Conservation (phyloP, 2,329 filamentous ascomycete species). For the Orbilia javanica region DNA sequence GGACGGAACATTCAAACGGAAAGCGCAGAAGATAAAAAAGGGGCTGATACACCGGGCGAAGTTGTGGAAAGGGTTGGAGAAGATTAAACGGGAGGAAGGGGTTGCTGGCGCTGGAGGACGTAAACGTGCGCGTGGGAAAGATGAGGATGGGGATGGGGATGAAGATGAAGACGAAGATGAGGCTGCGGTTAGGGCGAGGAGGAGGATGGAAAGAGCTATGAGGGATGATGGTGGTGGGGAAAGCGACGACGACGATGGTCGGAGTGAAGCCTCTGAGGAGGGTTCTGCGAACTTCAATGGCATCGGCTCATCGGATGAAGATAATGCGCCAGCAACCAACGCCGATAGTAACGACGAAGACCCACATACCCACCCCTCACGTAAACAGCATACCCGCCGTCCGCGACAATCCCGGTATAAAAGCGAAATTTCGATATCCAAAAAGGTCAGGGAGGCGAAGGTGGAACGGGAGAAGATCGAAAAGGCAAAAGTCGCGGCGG, state of each 20-base stretch:
- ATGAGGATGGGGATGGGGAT: slow-evolving; percentile 18
- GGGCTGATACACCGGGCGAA: slow-evolving; percentile 92
- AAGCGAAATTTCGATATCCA: slow-evolving; percentile 63
- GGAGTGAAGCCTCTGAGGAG: neutral
- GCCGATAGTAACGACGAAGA: slow-evolving; percentile 42
- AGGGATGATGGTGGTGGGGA: slow-evolving; percentile 59
- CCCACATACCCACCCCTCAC: slow-evolving; percentile 41
- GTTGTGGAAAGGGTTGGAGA: slow-evolving; percentile 90
- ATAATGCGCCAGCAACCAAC: slow-evolving; percentile 25
- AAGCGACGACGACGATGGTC: slow-evolving; percentile 58
- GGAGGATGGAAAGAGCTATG: slow-evolving; percentile 61
- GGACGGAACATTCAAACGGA: slow-evolving; percentile 87
- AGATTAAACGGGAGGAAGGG: slow-evolving; percentile 77
- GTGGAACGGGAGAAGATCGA: slow-evolving; percentile 75
- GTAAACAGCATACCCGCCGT: slow-evolving; percentile 54
- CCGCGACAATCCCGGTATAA: slow-evolving; percentile 64
- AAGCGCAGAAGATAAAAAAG: slow-evolving; percentile 89
- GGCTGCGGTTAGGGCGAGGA: slow-evolving; percentile 60
- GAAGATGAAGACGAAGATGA: slow-evolving; percentile 57
- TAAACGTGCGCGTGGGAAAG: no score
- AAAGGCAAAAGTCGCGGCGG: slow-evolving; percentile 73
- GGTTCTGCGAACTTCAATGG: neutral
- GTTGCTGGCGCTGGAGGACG: slow-evolving; percentile 63
- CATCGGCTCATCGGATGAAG: slow-evolving; percentile 6
- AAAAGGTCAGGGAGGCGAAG: slow-evolving; percentile 65